A percentile compares a stretch with the other conserved stretches of the same genome.
These are phyloP conservation scores for Trichoderma lentiforme DNA, from an alignment of 2,329 filamentous ascomycete species.

Conservation along the genomic window DNA sequence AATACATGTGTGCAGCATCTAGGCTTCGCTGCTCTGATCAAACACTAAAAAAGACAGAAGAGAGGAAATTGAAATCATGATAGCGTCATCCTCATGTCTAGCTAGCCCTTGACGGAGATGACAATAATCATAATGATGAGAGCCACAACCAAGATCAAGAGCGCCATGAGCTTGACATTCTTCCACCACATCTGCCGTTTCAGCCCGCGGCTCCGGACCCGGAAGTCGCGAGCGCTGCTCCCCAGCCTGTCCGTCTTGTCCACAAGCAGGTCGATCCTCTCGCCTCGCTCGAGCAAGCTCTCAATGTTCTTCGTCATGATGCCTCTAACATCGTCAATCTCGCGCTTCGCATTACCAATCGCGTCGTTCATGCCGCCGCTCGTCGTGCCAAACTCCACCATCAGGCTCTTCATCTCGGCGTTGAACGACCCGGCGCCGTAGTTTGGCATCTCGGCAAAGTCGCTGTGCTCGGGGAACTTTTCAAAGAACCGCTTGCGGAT, in stretches of 20 bases:
- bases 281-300: slow-evolving; percentile 80
- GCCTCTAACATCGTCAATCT: slow-evolving; percentile 88
- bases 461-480: slow-evolving; percentile 62
- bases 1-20: slow-evolving; percentile 6
- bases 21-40: neutral
- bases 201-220: slow-evolving; percentile 79
- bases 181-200: slow-evolving; percentile 99
- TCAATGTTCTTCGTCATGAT: slow-evolving; percentile 98
- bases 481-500: slow-evolving; percentile 83
- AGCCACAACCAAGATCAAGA: slow-evolving; percentile 66
- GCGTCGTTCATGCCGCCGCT: slow-evolving; percentile 74
- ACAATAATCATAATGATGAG: slow-evolving; percentile 56
- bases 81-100: neutral
- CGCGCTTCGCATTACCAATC: slow-evolving; percentile 74
- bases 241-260: slow-evolving; percentile 95
- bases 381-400: slow-evolving; percentile 81
- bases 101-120: slow-evolving; percentile 49
- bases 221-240: slow-evolving; percentile 83
- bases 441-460: slow-evolving; percentile 75
- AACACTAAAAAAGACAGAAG: neutral
- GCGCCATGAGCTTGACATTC: slow-evolving; percentile 90
- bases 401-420: slow-evolving; percentile 67
- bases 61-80: neutral
- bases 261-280: slow-evolving; percentile 88
- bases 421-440: slow-evolving; percentile 93